A percentile compares a stretch with the other conserved stretches of the same genome.
phyloP scores from a whole-genome alignment of 495 filamentous ascomycete genomes.

The Talaromyces trachyspermus region DNA sequence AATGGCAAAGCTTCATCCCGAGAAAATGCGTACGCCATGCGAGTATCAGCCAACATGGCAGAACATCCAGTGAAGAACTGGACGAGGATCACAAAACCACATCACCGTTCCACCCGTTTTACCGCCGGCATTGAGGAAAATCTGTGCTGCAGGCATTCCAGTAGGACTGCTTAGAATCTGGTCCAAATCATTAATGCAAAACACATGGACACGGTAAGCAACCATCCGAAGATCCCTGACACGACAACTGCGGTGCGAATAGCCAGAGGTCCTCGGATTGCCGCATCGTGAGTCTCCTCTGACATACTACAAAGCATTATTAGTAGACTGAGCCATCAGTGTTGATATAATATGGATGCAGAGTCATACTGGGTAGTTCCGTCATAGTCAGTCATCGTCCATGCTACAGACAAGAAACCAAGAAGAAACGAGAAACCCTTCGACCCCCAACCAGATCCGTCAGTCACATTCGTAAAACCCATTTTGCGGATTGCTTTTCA shows the following conservation, averaged over 20 bases:
- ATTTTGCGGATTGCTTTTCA: constrained; percentile 54
- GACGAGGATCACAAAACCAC: constrained; percentile 63
- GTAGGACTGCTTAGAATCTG: constrained; percentile 53
- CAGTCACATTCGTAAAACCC: constrained; percentile 62
- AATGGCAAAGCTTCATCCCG: constrained; percentile 64
- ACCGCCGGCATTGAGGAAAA: constrained; percentile 63
- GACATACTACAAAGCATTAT: constrained; percentile 47
- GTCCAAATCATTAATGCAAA: constrained; percentile 61
- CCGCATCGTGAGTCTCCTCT: constrained; percentile 66
- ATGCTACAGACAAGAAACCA: constrained; percentile 65
- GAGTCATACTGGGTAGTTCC: constrained; percentile 57
- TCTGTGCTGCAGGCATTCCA: constrained; percentile 61
- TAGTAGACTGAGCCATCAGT: background rate
- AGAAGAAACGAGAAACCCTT: constrained; percentile 58
- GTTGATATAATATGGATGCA: no score
- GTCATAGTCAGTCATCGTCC: constrained; percentile 74
- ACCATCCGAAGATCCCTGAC: constrained; percentile 57
- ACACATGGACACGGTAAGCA: constrained; percentile 60
- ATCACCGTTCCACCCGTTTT: constrained; percentile 52
- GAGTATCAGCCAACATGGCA: constrained; percentile 62
- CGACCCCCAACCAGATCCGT: constrained; percentile 61
- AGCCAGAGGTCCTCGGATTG: constrained; percentile 56
- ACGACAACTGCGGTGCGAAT: constrained; percentile 58
- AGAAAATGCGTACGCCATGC: constrained; percentile 69
- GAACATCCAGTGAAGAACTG: constrained; percentile 68